Evolutionary conservation across 2,329 filamentous ascomycete genomes (phyloP).

Genomic region (Penicillium capsulatum): DNA sequence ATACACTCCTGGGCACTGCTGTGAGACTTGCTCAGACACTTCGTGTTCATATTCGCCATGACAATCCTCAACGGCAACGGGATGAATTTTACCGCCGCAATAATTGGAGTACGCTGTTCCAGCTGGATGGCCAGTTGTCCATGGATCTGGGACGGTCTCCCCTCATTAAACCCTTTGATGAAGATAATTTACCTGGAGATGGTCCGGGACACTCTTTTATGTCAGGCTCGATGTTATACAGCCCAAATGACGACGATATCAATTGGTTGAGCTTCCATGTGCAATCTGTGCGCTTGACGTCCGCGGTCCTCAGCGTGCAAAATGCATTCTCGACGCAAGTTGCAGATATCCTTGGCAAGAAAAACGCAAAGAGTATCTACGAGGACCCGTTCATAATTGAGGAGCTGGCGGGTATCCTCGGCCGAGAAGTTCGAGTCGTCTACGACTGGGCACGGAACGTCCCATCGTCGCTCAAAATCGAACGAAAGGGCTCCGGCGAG

Average conservation of each 20-base stretch:
- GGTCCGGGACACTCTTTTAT: slow-evolving; percentile 23
- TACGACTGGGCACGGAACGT: slow-evolving; percentile 33
- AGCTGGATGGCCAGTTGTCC: slow-evolving; percentile 45
- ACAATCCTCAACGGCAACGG: slow-evolving; percentile 27
- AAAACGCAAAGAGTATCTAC: slow-evolving; percentile 22
- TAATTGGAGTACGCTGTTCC: slow-evolving; percentile 52
- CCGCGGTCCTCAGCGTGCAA: slow-evolving; percentile 31
- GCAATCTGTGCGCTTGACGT: slow-evolving; percentile 32
- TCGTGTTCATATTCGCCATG: slow-evolving; percentile 47
- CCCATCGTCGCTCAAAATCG: slow-evolving; percentile 37
- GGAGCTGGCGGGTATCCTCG: slow-evolving; percentile 31
- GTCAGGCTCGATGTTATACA: slow-evolving; percentile 30
- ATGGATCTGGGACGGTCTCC: slow-evolving; percentile 47
- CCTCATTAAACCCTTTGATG: slow-evolving; percentile 31
- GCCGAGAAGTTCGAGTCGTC: slow-evolving; percentile 25
- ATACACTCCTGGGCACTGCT: slow-evolving; percentile 40
- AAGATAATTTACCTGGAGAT: slow-evolving; percentile 25
- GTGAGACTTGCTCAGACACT: slow-evolving; percentile 47
- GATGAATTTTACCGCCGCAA: slow-evolving; percentile 48
- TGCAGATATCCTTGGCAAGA: background rate
- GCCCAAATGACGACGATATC: slow-evolving; percentile 30
- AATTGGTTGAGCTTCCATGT: slow-evolving; percentile 39
- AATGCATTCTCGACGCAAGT: slow-evolving; percentile 32
- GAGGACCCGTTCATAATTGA: slow-evolving; percentile 30
- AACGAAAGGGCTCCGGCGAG: slow-evolving; percentile 29